phyloP scores from a whole-genome alignment of 495 filamentous ascomycete genomes.

The Penicillium fimorum region DNA sequence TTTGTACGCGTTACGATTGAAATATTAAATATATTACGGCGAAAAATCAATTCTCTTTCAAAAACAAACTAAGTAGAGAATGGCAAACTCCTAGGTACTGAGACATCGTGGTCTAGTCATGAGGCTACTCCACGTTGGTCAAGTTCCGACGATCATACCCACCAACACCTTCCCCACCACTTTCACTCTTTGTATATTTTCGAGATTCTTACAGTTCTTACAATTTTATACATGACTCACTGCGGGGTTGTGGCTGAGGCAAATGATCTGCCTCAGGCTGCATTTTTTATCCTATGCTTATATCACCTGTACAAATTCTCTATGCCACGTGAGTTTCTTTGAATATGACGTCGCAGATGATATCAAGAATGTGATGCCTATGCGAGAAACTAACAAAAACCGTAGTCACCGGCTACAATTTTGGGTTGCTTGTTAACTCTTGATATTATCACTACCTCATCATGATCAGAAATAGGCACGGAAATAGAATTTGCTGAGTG shows the following conservation, averaged over 20 bases:
- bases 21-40: not conserved
- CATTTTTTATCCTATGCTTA: not conserved
- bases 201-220: not conserved
- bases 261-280: not conserved
- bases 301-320: not conserved
- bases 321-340: not conserved
- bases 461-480: not conserved
- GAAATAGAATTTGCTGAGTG: not conserved
- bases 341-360: not conserved
- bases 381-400: not conserved
- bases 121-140: not conserved
- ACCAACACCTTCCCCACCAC: not conserved
- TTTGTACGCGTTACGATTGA: not conserved
- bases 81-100: not conserved
- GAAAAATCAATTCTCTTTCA: not conserved
- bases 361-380: not conserved
- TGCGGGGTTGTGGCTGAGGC: slow-evolving; percentile 4
- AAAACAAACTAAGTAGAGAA: not conserved
- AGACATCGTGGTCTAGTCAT: not conserved
- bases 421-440: not conserved
- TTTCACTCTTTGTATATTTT: not conserved
- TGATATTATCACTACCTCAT: not conserved
- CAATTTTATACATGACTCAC: slow-evolving; percentile 5
- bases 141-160: slow-evolving; percentile 1
- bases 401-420: not conserved